These are phyloP conservation scores for Pythium folliculosum DNA, from an alignment of 352 stramenopile species.

Conservation along the genomic window DNA sequence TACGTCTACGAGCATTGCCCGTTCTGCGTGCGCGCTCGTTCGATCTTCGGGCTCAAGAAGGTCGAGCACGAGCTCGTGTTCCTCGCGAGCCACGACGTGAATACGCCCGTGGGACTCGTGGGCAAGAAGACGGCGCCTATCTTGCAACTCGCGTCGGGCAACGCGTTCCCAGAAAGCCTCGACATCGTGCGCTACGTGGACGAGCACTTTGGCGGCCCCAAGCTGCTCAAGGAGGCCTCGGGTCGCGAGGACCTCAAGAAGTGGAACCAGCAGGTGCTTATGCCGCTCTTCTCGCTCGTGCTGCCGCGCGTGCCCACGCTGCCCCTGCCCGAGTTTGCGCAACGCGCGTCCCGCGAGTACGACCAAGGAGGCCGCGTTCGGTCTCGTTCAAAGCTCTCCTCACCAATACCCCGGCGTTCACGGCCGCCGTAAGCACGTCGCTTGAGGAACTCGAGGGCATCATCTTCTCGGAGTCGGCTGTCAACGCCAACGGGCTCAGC, in stretches of 20 bases:
- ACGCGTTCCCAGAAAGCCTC: constrained; percentile 55
- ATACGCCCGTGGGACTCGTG: constrained; percentile 46
- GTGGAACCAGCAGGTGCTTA: constrained; percentile 38
- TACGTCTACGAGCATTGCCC: constrained; percentile 69
- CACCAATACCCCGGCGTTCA: constrained; percentile 39
- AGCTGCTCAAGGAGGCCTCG: constrained; percentile 36
- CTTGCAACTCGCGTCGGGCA: constrained; percentile 39
- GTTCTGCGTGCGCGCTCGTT: constrained; percentile 50
- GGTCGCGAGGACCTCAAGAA: constrained; percentile 44
- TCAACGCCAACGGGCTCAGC: constrained; percentile 46
- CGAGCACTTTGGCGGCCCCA: constrained; percentile 36
- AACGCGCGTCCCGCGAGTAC: constrained; percentile 45
- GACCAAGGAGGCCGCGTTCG: constrained; percentile 59
- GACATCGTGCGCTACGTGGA: constrained; percentile 64
- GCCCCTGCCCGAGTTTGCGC: constrained; percentile 51
- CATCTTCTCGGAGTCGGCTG: constrained; percentile 38
- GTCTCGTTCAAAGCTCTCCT: constrained; percentile 41
- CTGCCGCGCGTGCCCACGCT: constrained; percentile 42
- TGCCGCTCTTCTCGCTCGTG: constrained; percentile 32
- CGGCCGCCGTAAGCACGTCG: constrained; percentile 39
- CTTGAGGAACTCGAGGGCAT: constrained; percentile 42
- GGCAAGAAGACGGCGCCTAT: constrained; percentile 54
- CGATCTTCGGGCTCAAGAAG: constrained; percentile 52
- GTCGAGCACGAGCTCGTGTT: constrained; percentile 42
- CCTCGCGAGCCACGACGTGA: constrained; percentile 55